Evolutionary conservation across 2,329 filamentous ascomycete genomes (phyloP).

Genomic region (Didymella glomerata): DNA sequence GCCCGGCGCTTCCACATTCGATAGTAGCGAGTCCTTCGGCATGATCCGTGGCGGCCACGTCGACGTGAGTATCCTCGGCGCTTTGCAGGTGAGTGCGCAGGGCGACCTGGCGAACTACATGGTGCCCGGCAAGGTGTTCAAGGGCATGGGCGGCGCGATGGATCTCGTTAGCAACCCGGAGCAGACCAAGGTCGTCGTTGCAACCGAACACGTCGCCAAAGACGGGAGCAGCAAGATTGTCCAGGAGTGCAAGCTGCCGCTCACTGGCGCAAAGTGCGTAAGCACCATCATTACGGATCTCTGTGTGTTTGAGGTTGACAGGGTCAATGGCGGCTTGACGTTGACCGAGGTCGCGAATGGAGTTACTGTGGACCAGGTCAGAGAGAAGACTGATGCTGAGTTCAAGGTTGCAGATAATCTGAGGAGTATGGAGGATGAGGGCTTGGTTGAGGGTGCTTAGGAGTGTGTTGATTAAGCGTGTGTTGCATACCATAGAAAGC

Average conservation of each 20-base stretch:
- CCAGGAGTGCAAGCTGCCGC: conserved; percentile 63
- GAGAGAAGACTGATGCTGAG: conserved; percentile 83
- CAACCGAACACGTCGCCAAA: conserved; percentile 94
- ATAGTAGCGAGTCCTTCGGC: conserved; percentile 87
- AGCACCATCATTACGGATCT: conserved; percentile 53
- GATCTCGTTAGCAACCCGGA: conserved; percentile 86
- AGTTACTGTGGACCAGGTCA: conserved; percentile 86
- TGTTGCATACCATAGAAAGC: conserved; percentile 8
- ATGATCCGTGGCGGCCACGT: conserved; percentile 91
- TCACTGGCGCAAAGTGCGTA: conserved; percentile 50
- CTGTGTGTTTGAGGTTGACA: conserved; percentile 70
- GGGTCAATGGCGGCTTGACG: conserved; percentile 70
- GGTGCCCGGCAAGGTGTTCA: conserved; percentile 84
- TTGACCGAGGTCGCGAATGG: conserved; percentile 85
- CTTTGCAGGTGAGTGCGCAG: conserved; percentile 83
- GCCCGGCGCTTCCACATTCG: conserved; percentile 81
- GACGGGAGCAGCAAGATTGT: conserved; percentile 91
- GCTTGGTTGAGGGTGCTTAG: conserved; percentile 11
- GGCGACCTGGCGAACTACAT: conserved; percentile 93
- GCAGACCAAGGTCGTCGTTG: conserved; percentile 86
- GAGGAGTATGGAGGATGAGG: conserved; percentile 70
- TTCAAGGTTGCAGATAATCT: conserved; percentile 81
- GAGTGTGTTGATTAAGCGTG: background rate
- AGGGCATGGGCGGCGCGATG: conserved; percentile 93
- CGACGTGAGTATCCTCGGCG: conserved; percentile 86